Evolutionary conservation across 345 rosid species (phyloP).

Genomic region (Murraya paniculata): DNA sequence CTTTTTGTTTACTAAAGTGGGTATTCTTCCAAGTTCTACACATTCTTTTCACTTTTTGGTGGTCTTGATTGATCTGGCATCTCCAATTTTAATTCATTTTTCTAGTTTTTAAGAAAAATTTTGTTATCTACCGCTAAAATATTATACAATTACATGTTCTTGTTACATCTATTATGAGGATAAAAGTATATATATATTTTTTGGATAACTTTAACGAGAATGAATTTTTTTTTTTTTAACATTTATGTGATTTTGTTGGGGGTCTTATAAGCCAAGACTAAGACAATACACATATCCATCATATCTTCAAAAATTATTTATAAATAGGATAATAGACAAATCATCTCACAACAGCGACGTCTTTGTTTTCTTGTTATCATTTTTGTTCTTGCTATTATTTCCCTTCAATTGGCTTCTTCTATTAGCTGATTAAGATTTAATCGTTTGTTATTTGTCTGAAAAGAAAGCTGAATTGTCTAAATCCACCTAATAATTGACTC

Average conservation of each 20-base stretch:
- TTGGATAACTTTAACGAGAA: too few relatives aligned
- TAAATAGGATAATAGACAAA: background rate
- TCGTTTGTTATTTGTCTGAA: background rate
- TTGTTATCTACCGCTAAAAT: too few relatives aligned
- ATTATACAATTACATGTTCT: too few relatives aligned
- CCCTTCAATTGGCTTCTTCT: background rate
- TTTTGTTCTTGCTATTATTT: conserved; percentile 1
- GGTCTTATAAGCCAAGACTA: background rate
- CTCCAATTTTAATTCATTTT: background rate
- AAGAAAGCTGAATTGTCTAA: conserved; percentile 20
- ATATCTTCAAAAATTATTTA: too few relatives aligned
- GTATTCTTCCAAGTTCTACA: conserved; percentile 5
- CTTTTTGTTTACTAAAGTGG: conserved; percentile 1
- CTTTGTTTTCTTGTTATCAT: conserved; percentile 19
- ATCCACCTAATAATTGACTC: conserved; percentile 26
- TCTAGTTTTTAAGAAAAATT: too few relatives aligned
- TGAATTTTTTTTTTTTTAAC: too few relatives aligned
- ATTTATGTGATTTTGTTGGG: background rate
- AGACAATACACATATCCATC: background rate
- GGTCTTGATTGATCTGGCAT: conserved; percentile 7
- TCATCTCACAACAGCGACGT: conserved; percentile 10
- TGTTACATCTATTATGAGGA: too few relatives aligned
- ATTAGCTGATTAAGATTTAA: conserved; percentile 9
- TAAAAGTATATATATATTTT: too few relatives aligned
- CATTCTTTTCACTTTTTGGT: background rate